Percentiles rank a stretch among this genome's conserved stretches.
Conservation (phyloP, 345 rosid species). For the Rhizophora apiculata region DNA sequence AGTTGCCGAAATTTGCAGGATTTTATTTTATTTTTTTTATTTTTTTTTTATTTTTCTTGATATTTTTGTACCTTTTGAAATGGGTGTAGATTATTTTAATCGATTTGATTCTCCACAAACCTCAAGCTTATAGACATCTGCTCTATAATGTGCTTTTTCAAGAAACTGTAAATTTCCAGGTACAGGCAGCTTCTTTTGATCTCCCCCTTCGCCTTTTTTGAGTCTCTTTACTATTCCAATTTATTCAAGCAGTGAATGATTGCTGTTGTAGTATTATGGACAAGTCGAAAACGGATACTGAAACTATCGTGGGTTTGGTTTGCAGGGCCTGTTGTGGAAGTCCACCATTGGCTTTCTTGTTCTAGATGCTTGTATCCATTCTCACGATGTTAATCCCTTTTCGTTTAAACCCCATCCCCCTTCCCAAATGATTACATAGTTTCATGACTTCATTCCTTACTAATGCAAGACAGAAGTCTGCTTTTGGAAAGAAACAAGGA, state of each 20-base stretch:
- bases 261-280: too few relatives aligned
- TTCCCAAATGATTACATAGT: constrained; percentile 22
- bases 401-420: constrained; percentile 37
- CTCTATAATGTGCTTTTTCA: constrained; percentile 60
- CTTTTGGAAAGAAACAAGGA: constrained; percentile 40
- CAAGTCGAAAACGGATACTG: constrained; percentile 34
- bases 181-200: constrained; percentile 19
- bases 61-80: background rate
- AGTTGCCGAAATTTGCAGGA: background rate
- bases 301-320: constrained; percentile 7
- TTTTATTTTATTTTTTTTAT: background rate
- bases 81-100: constrained; percentile 61
- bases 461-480: constrained; percentile 53
- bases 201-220: background rate
- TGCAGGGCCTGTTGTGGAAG: constrained; percentile 76
- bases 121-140: constrained; percentile 70
- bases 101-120: constrained; percentile 84
- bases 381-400: constrained; percentile 32
- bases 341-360: constrained; percentile 52
- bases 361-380: constrained; percentile 84
- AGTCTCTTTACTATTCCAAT: background rate
- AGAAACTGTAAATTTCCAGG: constrained; percentile 47
- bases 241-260: background rate
- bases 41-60: background rate
- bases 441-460: constrained; percentile 38